Conservation (phyloP, 2,329 filamentous ascomycete genomes). For the Paracoccidioides brasiliensis region DNA sequence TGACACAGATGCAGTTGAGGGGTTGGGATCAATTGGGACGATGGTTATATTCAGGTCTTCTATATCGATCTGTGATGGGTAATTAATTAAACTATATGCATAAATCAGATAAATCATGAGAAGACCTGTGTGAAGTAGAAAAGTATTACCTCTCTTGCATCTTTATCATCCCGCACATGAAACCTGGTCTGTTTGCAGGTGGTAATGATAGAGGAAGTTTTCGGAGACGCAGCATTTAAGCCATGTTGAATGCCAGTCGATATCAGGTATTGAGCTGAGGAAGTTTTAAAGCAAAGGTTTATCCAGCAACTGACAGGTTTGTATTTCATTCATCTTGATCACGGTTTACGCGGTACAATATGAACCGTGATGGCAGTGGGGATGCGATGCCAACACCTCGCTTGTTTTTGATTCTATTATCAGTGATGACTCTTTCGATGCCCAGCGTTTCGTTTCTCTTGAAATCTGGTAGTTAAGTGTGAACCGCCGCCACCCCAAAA, state of each 20-base stretch:
- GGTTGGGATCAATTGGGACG: constrained; percentile 24
- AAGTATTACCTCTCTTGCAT: constrained; percentile 38
- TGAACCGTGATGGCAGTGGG: too few relatives aligned
- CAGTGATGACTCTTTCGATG: too few relatives aligned
- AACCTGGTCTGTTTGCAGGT: constrained; percentile 57
- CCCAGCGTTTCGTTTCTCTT: too few relatives aligned
- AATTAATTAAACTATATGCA: neutral
- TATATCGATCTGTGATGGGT: constrained; percentile 45
- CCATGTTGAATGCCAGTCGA: neutral
- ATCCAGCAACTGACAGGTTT: too few relatives aligned
- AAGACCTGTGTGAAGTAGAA: too few relatives aligned
- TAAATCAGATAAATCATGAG: too few relatives aligned
- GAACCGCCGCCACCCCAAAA: neutral
- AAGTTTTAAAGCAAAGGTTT: too few relatives aligned
- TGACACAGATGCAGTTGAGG: constrained; percentile 1
- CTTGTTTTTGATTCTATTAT: too few relatives aligned
- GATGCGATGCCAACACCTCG: too few relatives aligned
- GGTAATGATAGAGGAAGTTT: constrained; percentile 35
- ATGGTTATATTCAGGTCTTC: constrained; percentile 61
- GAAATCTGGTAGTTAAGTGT: too few relatives aligned
- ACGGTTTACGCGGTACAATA: too few relatives aligned
- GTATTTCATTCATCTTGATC: too few relatives aligned
- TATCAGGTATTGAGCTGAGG: neutral
- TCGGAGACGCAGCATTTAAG: constrained; percentile 7
- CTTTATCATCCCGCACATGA: constrained; percentile 43